phyloP scores from a whole-genome alignment of 768 basidiomycete species.

The Tremella fuciformis region DNA sequence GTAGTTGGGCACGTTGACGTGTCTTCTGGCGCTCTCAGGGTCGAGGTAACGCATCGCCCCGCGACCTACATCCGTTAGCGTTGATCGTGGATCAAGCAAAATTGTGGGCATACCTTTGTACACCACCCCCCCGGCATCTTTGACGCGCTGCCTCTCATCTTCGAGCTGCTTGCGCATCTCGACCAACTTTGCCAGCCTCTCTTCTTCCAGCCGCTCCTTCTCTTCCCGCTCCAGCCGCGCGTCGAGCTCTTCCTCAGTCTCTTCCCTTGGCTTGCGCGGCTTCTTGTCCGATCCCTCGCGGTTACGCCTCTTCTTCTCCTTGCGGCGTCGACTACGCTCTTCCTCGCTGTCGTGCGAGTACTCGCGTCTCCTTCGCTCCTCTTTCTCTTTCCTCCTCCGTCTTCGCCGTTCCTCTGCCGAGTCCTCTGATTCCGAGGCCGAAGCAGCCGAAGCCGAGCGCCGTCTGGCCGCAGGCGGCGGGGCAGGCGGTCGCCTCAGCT shows the following conservation, averaged over 20 bases:
- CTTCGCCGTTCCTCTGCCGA: background rate
- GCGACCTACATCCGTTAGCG: slow-evolving; percentile 32
- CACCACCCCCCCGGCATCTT: slow-evolving; percentile 40
- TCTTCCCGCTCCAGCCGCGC: slow-evolving; percentile 50
- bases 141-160: slow-evolving; percentile 25
- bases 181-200: slow-evolving; percentile 28
- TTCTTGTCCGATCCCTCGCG: slow-evolving; percentile 38
- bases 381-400: slow-evolving; percentile 5
- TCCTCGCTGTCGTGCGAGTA: slow-evolving; percentile 17
- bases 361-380: slow-evolving; percentile 4
- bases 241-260: slow-evolving; percentile 49
- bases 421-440: background rate
- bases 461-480: slow-evolving; percentile 17
- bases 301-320: slow-evolving; percentile 18
- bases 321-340: slow-evolving; percentile 14
- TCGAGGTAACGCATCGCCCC: slow-evolving; percentile 50
- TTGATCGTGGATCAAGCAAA: background rate
- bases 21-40: slow-evolving; percentile 29
- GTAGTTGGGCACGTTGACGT: slow-evolving; percentile 24
- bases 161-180: slow-evolving; percentile 35
- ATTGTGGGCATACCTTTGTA: slow-evolving; percentile 42
- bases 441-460: slow-evolving; percentile 13
- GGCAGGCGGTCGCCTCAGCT: slow-evolving; percentile 58
- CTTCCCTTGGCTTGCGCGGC: slow-evolving; percentile 55
- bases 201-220: slow-evolving; percentile 41